Evolutionary conservation across 1,139 yeast genomes (phyloP).

Genomic region (Lodderomyces margitis): DNA sequence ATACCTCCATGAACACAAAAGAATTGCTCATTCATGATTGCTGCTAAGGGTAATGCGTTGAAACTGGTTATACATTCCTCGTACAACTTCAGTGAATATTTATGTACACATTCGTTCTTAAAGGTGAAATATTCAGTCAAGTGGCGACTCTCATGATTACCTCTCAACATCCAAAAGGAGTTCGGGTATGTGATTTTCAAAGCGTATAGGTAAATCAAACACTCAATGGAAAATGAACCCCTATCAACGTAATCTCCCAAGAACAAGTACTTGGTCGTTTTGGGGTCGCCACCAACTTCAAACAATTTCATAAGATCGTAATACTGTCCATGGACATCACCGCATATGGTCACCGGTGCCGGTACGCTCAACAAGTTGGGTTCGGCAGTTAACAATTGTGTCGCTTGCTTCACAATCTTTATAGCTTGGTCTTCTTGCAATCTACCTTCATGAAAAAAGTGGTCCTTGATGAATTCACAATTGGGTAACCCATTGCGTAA

Average conservation of each 20-base stretch:
- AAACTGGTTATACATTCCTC: slow-evolving; percentile 78
- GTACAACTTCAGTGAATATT: slow-evolving; percentile 67
- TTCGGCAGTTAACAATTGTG: slow-evolving; percentile 62
- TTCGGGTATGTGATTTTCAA: slow-evolving; percentile 76
- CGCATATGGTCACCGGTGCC: slow-evolving; percentile 95
- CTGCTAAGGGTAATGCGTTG: slow-evolving; percentile 88
- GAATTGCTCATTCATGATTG: slow-evolving; percentile 90
- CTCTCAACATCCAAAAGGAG: slow-evolving; percentile 81
- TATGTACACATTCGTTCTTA: slow-evolving; percentile 86
- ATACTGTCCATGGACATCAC: slow-evolving; percentile 95
- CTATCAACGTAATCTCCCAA: slow-evolving; percentile 96
- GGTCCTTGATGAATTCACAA: slow-evolving; percentile 66
- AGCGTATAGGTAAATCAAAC: slow-evolving; percentile 76
- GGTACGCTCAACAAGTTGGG: slow-evolving; percentile 80
- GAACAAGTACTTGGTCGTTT: slow-evolving; percentile 71
- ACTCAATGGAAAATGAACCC: slow-evolving; percentile 89
- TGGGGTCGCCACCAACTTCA: slow-evolving; percentile 93
- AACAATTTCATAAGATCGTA: slow-evolving; percentile 87
- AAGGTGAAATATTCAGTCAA: slow-evolving; percentile 93
- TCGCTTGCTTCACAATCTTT: slow-evolving; percentile 66
- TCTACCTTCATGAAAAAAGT: slow-evolving; percentile 80
- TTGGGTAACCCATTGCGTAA: slow-evolving; percentile 66
- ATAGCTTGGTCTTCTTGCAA: slow-evolving; percentile 70
- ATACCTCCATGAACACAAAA: slow-evolving; percentile 98
- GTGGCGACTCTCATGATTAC: slow-evolving; percentile 95